These are phyloP conservation scores for Mortierella sp. DNA, from an alignment of 371 early-diverging fungal species.

Conservation along the genomic window DNA sequence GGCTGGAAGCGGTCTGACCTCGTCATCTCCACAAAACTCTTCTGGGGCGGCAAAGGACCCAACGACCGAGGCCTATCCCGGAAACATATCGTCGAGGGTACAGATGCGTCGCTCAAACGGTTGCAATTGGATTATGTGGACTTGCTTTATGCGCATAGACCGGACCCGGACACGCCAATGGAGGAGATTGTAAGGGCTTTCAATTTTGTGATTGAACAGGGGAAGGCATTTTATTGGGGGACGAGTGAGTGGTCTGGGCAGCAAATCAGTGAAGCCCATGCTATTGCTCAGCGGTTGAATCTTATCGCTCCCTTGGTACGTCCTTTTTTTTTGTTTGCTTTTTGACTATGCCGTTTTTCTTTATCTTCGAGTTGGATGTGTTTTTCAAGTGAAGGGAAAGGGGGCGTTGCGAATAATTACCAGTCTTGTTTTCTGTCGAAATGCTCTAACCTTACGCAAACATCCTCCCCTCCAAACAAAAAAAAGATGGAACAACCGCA, in stretches of 20 bases:
- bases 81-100: conserved; percentile 89
- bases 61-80: conserved; percentile 87
- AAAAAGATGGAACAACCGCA: conserved; percentile 78
- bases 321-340: background rate
- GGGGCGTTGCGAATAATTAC: background rate
- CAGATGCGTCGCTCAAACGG: conserved; percentile 78
- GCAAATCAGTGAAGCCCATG: conserved; percentile 81
- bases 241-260: conserved; percentile 88
- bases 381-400: background rate
- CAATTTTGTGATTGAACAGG: conserved; percentile 84
- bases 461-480: background rate
- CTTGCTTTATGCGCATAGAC: conserved; percentile 85
- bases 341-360: background rate
- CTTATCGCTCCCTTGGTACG: conserved; percentile 75
- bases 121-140: conserved; percentile 85
- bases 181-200: conserved; percentile 90
- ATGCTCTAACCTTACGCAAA: background rate
- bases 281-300: conserved; percentile 72
- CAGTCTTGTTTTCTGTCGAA: background rate
- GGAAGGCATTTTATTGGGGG: conserved; percentile 88
- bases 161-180: conserved; percentile 78
- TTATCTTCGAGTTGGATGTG: background rate
- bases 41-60: conserved; percentile 84
- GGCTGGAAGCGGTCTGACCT: conserved; percentile 79
- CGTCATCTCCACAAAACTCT: conserved; percentile 86